Evolutionary conservation across 371 early-diverging fungal species (phyloP), one percentile per base, ranked within the genome.

Genomic region (Mortierella sp.): DNA sequence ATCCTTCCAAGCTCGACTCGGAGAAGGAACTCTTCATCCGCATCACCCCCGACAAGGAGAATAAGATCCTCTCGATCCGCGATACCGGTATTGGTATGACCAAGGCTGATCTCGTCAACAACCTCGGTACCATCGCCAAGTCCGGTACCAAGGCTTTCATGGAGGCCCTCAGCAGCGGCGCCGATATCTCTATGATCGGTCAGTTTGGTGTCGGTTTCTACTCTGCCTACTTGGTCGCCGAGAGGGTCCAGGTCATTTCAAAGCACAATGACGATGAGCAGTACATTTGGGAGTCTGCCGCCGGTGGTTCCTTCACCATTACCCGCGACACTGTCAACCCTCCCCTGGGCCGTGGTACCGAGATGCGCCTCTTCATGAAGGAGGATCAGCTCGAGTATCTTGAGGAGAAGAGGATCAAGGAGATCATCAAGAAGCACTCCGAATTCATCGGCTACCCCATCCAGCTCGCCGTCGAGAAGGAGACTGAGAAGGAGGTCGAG

Each of bases 151-250:
- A 94, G 86, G 90, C 92, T 49, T 96, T 96, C 82, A 95, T 94
- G 92, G 96, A 96, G 86, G 90, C 89, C 18, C 86, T 89, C 49
- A 84, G 83, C 78, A 82, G 84, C 66, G 91, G 91, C 71, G 94
- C 91, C 56, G 93, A 94, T 76, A 91, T 90, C 68, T 89, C 91
- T 71, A 91, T 98, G 90, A 98, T 98, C 83, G 98, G 97, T 66
- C 98, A 97, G 85, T 98, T 98, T 82, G 98, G 98, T 91, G 94
- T 98, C 63, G 98, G 98, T 81, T 97, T 98, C 92, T 98, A 97
- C 91, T 94, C 96, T 43, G 93, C 95, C 49, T 98, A 95, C 87
- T 86, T 98, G 59, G 95, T 96, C 60, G 97, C 98, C 57, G 95
- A 96, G 81, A 89, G 87, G 81, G 97, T 98, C 55, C 86, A 92